Percentiles rank a stretch among this genome's conserved stretches.
Evolutionary conservation across 345 rosid species (phyloP).

Genomic region (Balakata baccata): DNA sequence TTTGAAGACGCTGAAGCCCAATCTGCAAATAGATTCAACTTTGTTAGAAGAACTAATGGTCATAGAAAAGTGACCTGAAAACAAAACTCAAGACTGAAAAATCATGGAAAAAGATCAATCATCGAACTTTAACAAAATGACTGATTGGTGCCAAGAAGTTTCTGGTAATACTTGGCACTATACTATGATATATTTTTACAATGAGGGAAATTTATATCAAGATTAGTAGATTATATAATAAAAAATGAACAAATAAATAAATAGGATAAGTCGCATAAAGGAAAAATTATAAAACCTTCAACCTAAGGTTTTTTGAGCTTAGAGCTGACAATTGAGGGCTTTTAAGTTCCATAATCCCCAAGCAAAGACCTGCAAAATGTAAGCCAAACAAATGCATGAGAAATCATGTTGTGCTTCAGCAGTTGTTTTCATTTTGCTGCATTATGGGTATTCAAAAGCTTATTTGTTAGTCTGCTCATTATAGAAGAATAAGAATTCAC

Average conservation of each 20-base stretch:
- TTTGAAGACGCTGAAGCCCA: constrained; percentile 23
- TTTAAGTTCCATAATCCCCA: constrained; percentile 26
- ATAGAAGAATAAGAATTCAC: constrained; percentile 22
- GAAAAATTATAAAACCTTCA: constrained; percentile 36
- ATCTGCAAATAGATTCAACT: constrained; percentile 36
- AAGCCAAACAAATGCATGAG: constrained; percentile 13
- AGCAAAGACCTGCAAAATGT: constrained; percentile 30
- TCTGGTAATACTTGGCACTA: too few species aligned
- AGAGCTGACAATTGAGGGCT: constrained; percentile 13
- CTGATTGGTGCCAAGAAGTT: neutral
- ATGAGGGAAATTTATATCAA: neutral
- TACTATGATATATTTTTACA: neutral
- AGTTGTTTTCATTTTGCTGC: neutral
- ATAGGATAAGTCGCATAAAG: neutral
- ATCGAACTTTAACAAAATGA: neutral
- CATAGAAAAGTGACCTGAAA: neutral
- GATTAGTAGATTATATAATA: neutral
- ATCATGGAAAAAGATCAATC: neutral
- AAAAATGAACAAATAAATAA: neutral
- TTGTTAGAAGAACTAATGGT: neutral
- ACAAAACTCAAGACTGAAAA: neutral
- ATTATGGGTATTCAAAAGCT: neutral
- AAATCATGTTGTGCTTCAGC: neutral
- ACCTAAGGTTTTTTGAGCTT: constrained; percentile 14
- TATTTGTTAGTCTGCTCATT: neutral